Percentiles rank a stretch among this genome's conserved stretches.
Conservation (phyloP, 176 grass and related monocot genomes). For the Musa schizocarpa region DNA sequence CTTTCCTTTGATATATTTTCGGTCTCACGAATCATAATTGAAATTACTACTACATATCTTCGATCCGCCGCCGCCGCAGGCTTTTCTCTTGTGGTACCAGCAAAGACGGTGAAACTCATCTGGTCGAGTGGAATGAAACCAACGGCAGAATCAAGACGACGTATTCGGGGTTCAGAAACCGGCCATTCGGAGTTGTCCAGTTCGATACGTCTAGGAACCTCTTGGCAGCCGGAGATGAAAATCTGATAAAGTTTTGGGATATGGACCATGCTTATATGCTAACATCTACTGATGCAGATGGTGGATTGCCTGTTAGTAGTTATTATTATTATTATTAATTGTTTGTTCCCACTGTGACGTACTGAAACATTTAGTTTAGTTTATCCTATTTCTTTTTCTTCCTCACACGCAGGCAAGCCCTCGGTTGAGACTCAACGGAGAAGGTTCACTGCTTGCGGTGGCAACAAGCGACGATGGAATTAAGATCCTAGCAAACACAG, state of each 20-base stretch:
- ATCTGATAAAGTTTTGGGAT: conserved; percentile 96
- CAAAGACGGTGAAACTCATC: conserved; percentile 89
- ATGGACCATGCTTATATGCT: conserved; percentile 84
- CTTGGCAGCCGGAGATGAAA: conserved; percentile 96
- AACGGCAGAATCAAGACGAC: conserved; percentile 91
- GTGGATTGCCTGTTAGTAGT: conserved; percentile 79
- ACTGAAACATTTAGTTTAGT: conserved; percentile 1
- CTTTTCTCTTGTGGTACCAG: conserved; percentile 96
- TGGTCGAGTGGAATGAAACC: conserved; percentile 98
- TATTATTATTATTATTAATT: neutral
- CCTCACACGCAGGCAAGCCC: conserved; percentile 53
- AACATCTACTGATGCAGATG: conserved; percentile 63
- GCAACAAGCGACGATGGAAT: conserved; percentile 89
- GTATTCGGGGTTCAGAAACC: conserved; percentile 82
- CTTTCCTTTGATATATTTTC: neutral
- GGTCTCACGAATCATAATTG: conserved; percentile 1
- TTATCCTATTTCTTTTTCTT: conserved; percentile 1
- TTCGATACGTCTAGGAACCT: conserved; percentile 92
- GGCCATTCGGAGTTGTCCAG: conserved; percentile 74
- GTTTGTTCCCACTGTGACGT: too few relatives aligned
- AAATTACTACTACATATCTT: too few relatives aligned
- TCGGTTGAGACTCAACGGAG: conserved; percentile 87
- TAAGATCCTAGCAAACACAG: conserved; percentile 91
- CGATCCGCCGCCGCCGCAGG: conserved; percentile 19
- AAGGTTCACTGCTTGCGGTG: conserved; percentile 89